Evolutionary conservation across 768 basidiomycete genomes (phyloP).

Genomic region (Hydnum rufescens): DNA sequence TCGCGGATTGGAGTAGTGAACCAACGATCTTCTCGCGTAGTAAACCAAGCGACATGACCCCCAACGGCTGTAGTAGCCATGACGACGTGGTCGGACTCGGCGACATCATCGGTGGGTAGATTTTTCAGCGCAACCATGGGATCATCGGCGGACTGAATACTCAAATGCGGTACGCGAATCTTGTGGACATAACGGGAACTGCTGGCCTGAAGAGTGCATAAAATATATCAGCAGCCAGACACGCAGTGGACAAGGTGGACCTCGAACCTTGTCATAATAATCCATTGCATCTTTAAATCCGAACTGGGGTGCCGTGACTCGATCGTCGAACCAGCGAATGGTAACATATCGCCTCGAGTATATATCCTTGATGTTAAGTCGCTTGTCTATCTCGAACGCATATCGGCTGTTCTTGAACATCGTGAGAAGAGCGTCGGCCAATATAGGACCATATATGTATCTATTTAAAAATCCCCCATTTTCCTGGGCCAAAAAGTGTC

Average conservation of each 20-base stretch:
- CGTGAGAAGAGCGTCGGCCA: neutral
- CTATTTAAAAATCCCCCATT: neutral
- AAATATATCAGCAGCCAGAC: too few species aligned
- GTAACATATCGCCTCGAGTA: neutral
- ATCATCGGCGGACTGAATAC: slow-evolving; percentile 16
- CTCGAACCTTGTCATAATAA: too few species aligned
- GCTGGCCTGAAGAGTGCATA: slow-evolving; percentile 11
- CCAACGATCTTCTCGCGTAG: neutral
- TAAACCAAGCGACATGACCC: slow-evolving; percentile 16
- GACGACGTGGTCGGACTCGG: slow-evolving; percentile 11
- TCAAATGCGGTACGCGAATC: slow-evolving; percentile 15
- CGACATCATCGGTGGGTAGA: slow-evolving; percentile 11
- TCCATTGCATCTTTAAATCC: slow-evolving; percentile 10
- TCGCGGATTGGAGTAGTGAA: neutral
- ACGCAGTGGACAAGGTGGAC: too few species aligned
- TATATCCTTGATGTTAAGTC: neutral
- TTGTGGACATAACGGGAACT: slow-evolving; percentile 8
- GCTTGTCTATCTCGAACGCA: neutral
- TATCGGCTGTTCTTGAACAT: slow-evolving; percentile 2
- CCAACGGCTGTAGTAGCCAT: slow-evolving; percentile 13
- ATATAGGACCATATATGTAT: neutral
- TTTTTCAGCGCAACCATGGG: slow-evolving; percentile 14
- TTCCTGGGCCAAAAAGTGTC: too few species aligned
- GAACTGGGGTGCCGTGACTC: neutral
- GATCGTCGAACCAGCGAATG: slow-evolving; percentile 1